These are phyloP conservation scores for Pichia pseudocactophila DNA, from an alignment of 805 yeast species.

Conservation along the genomic window DNA sequence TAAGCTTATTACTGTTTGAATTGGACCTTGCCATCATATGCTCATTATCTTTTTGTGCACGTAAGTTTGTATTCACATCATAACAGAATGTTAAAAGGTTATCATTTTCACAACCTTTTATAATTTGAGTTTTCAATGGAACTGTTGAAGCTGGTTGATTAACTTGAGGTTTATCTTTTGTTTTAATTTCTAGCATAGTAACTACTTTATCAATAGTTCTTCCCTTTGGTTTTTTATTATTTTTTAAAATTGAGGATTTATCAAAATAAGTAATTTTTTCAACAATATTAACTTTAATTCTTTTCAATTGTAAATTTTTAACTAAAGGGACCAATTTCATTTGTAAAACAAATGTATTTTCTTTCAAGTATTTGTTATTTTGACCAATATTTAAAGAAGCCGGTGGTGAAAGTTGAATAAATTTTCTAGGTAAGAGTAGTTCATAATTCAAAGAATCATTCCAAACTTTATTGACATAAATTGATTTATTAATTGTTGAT, in stretches of 20 bases:
- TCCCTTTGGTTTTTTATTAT: conserved; percentile 17
- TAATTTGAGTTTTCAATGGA: conserved; percentile 48
- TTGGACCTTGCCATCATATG: neutral
- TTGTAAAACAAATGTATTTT: conserved; percentile 36
- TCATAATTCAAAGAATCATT: conserved; percentile 62
- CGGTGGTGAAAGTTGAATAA: conserved; percentile 50
- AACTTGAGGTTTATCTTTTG: conserved; percentile 35
- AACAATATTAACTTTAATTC: conserved; percentile 56
- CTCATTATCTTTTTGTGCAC: neutral
- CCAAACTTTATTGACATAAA: conserved; percentile 71
- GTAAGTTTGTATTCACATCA: conserved; percentile 22
- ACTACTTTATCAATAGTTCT: conserved; percentile 43
- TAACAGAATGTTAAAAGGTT: conserved; percentile 53
- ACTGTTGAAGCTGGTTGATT: neutral
- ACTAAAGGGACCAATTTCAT: conserved; percentile 59
- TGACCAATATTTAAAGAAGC: neutral
- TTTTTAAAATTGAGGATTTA: conserved; percentile 12
- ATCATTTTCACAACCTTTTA: conserved; percentile 47
- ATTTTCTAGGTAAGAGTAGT: conserved; percentile 62
- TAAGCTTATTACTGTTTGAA: neutral
- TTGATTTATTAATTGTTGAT: conserved; percentile 58
- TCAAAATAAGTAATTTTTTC: conserved; percentile 61
- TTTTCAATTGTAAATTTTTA: conserved; percentile 51
- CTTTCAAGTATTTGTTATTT: conserved; percentile 6
- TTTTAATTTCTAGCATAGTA: conserved; percentile 54